Conservation (phyloP, 768 basidiomycete genomes). For the Pleurotus tuber-regium region DNA sequence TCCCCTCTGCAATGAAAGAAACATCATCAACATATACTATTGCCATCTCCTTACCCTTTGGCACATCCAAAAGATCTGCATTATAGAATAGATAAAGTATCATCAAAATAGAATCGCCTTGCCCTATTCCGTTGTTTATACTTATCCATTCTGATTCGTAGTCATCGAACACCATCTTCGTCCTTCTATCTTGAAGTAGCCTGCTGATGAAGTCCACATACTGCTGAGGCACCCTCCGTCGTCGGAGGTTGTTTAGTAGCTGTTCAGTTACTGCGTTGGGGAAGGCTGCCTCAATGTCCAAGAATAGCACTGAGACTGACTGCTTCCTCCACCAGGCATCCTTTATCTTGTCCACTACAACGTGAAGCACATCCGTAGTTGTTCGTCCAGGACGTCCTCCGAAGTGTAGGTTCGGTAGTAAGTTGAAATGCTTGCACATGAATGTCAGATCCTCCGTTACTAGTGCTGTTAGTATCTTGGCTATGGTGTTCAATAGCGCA, state of each 20-base stretch:
- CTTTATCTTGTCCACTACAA: conserved; percentile 31
- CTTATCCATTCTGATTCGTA: neutral
- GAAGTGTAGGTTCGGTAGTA: too few species aligned
- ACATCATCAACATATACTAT: neutral
- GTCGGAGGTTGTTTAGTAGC: neutral
- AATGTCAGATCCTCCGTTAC: neutral
- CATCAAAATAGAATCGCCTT: neutral
- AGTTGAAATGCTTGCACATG: too few species aligned
- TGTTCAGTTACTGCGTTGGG: conserved; percentile 22
- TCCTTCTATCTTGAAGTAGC: neutral
- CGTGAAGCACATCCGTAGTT: conserved; percentile 23
- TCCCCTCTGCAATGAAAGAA: neutral
- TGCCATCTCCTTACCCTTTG: neutral
- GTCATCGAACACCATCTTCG: neutral
- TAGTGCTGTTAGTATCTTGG: neutral
- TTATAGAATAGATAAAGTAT: neutral
- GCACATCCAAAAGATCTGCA: neutral
- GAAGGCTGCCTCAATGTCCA: conserved; percentile 44
- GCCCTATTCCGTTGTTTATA: neutral
- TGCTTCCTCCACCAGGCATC: conserved; percentile 31
- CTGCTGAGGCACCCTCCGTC: neutral
- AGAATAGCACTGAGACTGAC: conserved; percentile 34
- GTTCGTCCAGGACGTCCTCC: neutral
- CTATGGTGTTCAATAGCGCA: neutral
- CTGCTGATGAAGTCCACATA: neutral